Base-by-base conservation (phyloP, 169 alveolate species). In the Eimeria mitis region DNA sequence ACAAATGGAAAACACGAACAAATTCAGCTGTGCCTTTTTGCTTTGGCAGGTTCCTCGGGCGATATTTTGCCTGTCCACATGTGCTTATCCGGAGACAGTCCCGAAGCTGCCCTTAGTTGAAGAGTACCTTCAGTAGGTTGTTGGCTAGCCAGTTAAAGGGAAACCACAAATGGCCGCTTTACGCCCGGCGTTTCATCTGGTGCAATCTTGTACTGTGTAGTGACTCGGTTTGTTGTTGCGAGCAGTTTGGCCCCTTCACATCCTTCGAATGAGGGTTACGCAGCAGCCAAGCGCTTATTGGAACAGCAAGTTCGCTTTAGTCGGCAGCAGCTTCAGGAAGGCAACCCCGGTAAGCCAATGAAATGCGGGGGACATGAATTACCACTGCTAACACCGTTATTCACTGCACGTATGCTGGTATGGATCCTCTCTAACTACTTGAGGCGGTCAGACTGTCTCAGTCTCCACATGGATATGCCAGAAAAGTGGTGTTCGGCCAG, bases 231-330 rank as follows among this genome's bases (percentile, higher is more conserved):
- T 31, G 23, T 1, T 44, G 9, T 31, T 65, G 89, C 40, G 40
- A 7, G 88, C 96, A 91, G 97, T 91, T 37, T 21, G 44, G 96
- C 96, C 19, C 95, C 97, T 2, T 96, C 97, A 5, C 97, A 96
- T 61, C 89, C 89, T 34, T 96, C 97, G 28, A 96, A 96, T 84
- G 97, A 95, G n/a, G 97, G 97, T 21, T 96, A 96, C 70, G 89
- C 97, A 28, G 76, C 94, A 49, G 96, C 97, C 21, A 96, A 96
- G 75, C 95, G 97, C 19, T 78, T 89, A 91, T 70, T 96, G 81
- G 97, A 96, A 78, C 89, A 90, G 63, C 95, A 47, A 37, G 83
- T 56, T 31, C 94, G 96, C 68, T 88, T 92, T 28, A 75, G 89
- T 52, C 94, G 94, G 34, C 88, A 81, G 76, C 92, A 65, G 47